phyloP scores from a whole-genome alignment of 2,329 filamentous ascomycete genomes.

The Metarhizium brunneum region DNA sequence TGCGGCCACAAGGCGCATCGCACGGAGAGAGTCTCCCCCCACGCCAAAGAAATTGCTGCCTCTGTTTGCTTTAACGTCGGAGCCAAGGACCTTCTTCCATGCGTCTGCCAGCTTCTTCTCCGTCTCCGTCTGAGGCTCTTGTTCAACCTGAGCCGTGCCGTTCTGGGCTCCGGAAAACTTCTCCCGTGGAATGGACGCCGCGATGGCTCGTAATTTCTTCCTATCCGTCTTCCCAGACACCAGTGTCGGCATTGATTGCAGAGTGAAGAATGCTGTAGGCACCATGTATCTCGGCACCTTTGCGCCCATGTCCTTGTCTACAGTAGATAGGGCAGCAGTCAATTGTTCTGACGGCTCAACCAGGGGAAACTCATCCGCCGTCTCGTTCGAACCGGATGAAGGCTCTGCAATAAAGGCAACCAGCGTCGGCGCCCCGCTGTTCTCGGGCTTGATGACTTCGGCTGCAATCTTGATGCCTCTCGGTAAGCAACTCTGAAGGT shows the following conservation, averaged over 20 bases:
- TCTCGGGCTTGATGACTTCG: neutral
- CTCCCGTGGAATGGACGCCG: neutral
- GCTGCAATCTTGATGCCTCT: neutral
- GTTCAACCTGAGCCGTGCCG: neutral
- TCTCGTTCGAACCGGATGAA: neutral
- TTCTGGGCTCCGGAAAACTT: neutral
- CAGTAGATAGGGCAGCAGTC: neutral
- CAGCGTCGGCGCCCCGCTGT: neutral
- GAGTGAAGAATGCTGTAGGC: neutral
- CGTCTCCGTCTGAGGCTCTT: neutral
- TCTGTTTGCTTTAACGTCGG: neutral
- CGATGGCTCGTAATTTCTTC: neutral
- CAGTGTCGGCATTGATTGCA: neutral
- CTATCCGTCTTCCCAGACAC: slow-evolving; percentile 1
- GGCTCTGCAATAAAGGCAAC: neutral
- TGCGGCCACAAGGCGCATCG: slow-evolving; percentile 3
- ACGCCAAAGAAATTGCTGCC: slow-evolving; percentile 2
- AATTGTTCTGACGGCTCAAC: neutral
- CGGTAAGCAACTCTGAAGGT: neutral
- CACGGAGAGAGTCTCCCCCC: slow-evolving; percentile 1
- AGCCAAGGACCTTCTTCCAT: neutral
- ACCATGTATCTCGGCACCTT: neutral
- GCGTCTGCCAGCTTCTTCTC: neutral
- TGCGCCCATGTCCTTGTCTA: neutral
- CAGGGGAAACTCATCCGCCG: neutral